phyloP scores from a whole-genome alignment of 495 filamentous ascomycete species.

The Talaromyces stipitatus region DNA sequence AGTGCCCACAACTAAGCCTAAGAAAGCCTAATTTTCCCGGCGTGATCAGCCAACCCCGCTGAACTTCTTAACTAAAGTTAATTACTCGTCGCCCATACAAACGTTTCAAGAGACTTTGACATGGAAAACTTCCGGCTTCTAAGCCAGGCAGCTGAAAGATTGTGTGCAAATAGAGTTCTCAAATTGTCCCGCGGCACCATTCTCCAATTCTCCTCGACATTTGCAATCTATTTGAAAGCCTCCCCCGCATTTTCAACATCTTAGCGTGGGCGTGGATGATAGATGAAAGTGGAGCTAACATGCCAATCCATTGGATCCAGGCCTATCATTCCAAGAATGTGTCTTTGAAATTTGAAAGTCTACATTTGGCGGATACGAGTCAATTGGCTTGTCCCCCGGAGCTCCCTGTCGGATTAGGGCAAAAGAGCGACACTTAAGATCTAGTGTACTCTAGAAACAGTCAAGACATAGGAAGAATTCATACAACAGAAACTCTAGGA shows the following conservation, averaged over 20 bases:
- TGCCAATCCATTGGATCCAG: neutral
- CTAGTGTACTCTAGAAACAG: neutral
- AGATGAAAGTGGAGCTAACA: neutral
- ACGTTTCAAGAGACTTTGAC: neutral
- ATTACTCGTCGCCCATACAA: neutral
- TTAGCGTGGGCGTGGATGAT: neutral
- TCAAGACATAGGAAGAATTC: too few species aligned
- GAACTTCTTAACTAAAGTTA: too few species aligned
- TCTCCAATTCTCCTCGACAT: neutral
- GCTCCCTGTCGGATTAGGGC: neutral
- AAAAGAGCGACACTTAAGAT: neutral
- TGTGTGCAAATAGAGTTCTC: neutral
- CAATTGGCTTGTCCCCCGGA: neutral
- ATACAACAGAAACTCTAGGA: too few species aligned
- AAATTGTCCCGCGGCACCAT: neutral
- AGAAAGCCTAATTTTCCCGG: neutral
- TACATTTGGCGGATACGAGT: neutral
- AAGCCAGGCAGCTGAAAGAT: neutral
- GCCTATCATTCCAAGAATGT: neutral
- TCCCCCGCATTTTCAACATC: neutral
- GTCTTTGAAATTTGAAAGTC: neutral
- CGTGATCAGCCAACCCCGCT: neutral
- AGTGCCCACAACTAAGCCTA: neutral
- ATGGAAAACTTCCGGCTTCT: neutral
- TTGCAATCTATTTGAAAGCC: neutral